Conservation (phyloP, 768 basidiomycete genomes). For the Agrocybe praecox region DNA sequence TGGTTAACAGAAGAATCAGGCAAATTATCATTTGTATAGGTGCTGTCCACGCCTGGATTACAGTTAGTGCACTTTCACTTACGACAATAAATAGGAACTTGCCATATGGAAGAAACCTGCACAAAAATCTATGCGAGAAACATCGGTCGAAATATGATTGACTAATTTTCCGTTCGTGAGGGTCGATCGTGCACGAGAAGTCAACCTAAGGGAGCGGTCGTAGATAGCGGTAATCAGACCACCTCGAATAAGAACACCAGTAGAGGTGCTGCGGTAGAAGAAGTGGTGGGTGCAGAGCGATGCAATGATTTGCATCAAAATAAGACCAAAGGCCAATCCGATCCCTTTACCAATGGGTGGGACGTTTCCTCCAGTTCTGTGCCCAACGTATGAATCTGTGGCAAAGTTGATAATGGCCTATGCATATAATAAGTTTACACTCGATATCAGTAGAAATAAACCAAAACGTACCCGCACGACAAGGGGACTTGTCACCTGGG, state of each 20-base stretch:
- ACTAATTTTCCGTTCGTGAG: slow-evolving; percentile 89
- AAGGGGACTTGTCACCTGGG: slow-evolving; percentile 75
- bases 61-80: neutral
- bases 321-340: slow-evolving; percentile 73
- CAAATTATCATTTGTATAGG: slow-evolving; percentile 81
- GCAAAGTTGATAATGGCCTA: slow-evolving; percentile 76
- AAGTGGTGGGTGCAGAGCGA: slow-evolving; percentile 80
- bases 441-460: neutral
- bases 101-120: slow-evolving; percentile 78
- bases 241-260: slow-evolving; percentile 80
- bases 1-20: slow-evolving; percentile 69
- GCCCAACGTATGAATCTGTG: slow-evolving; percentile 57
- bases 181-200: slow-evolving; percentile 75
- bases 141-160: slow-evolving; percentile 92
- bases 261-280: slow-evolving; percentile 74
- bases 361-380: slow-evolving; percentile 34
- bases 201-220: slow-evolving; percentile 72
- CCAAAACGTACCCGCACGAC: slow-evolving; percentile 71
- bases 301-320: slow-evolving; percentile 66
- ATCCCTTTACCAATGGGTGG: slow-evolving; percentile 59
- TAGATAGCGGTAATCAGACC: slow-evolving; percentile 91
- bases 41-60: slow-evolving; percentile 42
- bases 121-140: slow-evolving; percentile 90
- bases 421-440: neutral
- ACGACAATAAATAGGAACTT: slow-evolving; percentile 6